Conservation (phyloP, 2,329 filamentous ascomycete genomes). For the Sporothrix curviconia region DNA sequence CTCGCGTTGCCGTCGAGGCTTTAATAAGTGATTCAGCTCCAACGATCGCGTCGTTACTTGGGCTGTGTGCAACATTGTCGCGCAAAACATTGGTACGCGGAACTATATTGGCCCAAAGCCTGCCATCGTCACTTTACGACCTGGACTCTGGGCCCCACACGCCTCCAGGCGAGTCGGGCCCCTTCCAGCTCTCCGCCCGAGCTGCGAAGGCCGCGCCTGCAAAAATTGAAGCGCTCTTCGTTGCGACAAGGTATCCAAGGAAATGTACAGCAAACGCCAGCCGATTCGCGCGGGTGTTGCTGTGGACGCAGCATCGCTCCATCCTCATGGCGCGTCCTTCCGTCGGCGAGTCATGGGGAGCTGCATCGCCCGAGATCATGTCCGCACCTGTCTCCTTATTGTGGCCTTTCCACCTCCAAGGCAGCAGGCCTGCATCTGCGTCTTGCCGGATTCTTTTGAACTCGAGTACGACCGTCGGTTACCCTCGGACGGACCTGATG, state of each 20-base stretch:
- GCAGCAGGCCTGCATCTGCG: conserved; percentile 70
- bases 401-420: conserved; percentile 61
- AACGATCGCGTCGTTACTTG: conserved; percentile 73
- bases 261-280: conserved; percentile 73
- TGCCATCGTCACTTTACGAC: conserved; percentile 68
- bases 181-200: conserved; percentile 54
- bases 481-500: conserved; percentile 68
- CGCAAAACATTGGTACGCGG: conserved; percentile 74
- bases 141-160: conserved; percentile 65
- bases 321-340: conserved; percentile 62
- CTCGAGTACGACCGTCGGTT: conserved; percentile 62
- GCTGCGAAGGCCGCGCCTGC: conserved; percentile 60
- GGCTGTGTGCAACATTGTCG: conserved; percentile 80
- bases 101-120: conserved; percentile 82
- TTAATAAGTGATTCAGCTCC: conserved; percentile 73
- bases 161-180: conserved; percentile 52
- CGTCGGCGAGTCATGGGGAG: conserved; percentile 58
- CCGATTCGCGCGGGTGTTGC: conserved; percentile 63
- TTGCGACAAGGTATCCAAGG: conserved; percentile 71
- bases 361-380: conserved; percentile 54
- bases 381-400: conserved; percentile 53
- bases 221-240: conserved; percentile 68
- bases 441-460: conserved; percentile 76
- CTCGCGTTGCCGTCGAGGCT: conserved; percentile 63
- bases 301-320: conserved; percentile 58